A percentile compares a stretch with the other conserved stretches of the same genome.
phyloP scores from a whole-genome alignment of 768 basidiomycete species.

The Imleria badia region DNA sequence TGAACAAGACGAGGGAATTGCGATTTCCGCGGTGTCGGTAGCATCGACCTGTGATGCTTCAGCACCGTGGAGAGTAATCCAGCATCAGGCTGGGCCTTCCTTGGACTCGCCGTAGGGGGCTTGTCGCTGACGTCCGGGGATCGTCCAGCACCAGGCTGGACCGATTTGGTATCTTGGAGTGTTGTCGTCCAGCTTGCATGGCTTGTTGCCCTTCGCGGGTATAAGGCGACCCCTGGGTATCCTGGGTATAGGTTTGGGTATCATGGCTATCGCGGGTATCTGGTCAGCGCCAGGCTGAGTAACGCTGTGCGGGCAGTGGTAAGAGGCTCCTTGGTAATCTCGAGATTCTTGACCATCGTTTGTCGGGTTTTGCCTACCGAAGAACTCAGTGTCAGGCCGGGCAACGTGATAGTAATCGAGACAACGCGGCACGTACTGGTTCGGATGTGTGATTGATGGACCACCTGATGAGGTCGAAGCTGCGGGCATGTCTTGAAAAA shows the following conservation, averaged over 20 bases:
- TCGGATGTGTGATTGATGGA: neutral
- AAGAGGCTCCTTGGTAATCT: conserved; percentile 1
- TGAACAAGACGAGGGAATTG: neutral
- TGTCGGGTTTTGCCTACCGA: neutral
- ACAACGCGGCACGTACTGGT: conserved; percentile 1
- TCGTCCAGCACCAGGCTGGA: conserved; percentile 4
- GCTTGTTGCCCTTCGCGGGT: conserved; percentile 1
- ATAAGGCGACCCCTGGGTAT: conserved; percentile 3
- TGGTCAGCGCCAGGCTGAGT: no score
- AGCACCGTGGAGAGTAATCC: neutral
- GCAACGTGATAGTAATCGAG: neutral
- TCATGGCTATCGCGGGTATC: conserved; percentile 2
- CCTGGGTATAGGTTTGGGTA: conserved; percentile 1
- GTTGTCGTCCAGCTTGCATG: conserved; percentile 4
- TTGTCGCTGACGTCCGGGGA: neutral
- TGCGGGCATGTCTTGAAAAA: neutral
- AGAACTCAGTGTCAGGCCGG: neutral
- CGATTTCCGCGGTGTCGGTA: conserved; percentile 10
- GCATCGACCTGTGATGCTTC: conserved; percentile 10
- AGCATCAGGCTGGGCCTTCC: conserved; percentile 2
- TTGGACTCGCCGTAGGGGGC: conserved; percentile 2
- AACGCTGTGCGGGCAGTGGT: neutral
- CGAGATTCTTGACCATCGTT: neutral
- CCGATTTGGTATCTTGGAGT: neutral
- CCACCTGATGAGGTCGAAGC: neutral